phyloP scores from a whole-genome alignment of 2,329 filamentous ascomycete genomes.

The Tolypocladium tropicale region DNA sequence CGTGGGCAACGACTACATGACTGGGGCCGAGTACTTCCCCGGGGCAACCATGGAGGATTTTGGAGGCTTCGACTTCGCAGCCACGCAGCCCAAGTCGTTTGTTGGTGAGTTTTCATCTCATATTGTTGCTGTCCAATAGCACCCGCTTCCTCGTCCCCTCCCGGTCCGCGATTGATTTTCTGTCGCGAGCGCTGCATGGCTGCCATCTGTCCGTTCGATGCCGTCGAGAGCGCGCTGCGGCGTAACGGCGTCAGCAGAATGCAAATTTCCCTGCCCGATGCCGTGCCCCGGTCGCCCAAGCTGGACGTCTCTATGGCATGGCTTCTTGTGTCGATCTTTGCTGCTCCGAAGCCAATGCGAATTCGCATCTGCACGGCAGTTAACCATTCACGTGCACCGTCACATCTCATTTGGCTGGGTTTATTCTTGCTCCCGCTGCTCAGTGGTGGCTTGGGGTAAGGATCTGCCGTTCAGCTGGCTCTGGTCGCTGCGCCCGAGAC shows the following conservation, averaged over 20 bases:
- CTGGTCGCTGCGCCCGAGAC: constrained; percentile 5
- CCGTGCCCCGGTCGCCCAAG: too few species aligned
- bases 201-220: neutral
- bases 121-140: neutral
- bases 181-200: neutral
- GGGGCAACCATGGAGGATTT: constrained; percentile 39
- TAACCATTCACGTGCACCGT: neutral
- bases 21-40: constrained; percentile 44
- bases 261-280: neutral
- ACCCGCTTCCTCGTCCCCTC: neutral
- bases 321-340: neutral
- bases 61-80: constrained; percentile 32
- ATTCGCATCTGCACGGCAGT: neutral
- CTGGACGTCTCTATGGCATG: neutral
- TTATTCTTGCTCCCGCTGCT: neutral
- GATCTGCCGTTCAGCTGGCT: constrained; percentile 6
- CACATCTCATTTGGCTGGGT: neutral
- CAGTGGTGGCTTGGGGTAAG: neutral
- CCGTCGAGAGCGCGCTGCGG: neutral
- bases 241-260: neutral
- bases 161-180: neutral
- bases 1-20: constrained; percentile 45
- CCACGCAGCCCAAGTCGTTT: constrained; percentile 36
- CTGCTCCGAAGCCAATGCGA: neutral
- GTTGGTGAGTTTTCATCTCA: constrained; percentile 40